Evolutionary conservation across 768 basidiomycete genomes (phyloP).

Genomic region (Tremella mesenterica): DNA sequence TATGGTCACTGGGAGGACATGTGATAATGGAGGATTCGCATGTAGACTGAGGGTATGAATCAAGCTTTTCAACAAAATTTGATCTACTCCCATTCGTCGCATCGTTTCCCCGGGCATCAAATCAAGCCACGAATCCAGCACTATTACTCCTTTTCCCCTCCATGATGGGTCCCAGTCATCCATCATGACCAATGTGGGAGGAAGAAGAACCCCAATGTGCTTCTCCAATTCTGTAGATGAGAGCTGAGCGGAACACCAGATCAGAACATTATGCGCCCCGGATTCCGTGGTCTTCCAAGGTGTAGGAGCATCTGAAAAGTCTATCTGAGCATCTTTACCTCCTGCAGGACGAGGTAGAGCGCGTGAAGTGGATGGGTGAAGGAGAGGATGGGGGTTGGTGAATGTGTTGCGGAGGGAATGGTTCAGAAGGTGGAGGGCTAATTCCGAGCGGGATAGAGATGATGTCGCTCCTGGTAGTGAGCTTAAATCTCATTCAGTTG

Average conservation of each 20-base stretch:
- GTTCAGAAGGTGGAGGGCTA: constrained; percentile 15
- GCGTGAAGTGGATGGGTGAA: constrained; percentile 19
- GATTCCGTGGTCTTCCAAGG: constrained; percentile 15
- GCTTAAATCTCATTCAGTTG: too few relatives aligned
- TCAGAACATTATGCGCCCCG: constrained; percentile 26
- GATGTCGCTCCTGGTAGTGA: too few relatives aligned
- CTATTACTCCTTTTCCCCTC: constrained; percentile 24
- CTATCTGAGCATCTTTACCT: constrained; percentile 19
- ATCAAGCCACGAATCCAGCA: constrained; percentile 27
- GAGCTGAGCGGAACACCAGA: constrained; percentile 13
- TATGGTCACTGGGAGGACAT: constrained; percentile 23
- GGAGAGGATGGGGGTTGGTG: constrained; percentile 30
- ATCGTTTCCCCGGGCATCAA: constrained; percentile 19
- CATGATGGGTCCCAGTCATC: constrained; percentile 42
- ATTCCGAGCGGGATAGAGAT: too few relatives aligned
- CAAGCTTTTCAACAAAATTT: constrained; percentile 33
- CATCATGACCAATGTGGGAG: constrained; percentile 39
- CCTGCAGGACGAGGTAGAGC: constrained; percentile 28
- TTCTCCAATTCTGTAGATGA: constrained; percentile 9
- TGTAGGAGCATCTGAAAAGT: constrained; percentile 25
- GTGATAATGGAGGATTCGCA: constrained; percentile 26
- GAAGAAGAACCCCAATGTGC: constrained; percentile 37
- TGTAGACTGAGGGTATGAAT: constrained; percentile 39
- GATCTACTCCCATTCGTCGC: constrained; percentile 40
- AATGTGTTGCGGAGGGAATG: constrained; percentile 16